phyloP scores from a whole-genome alignment of 108 stramenopile genomes.

The Craspedostauros australis region DNA sequence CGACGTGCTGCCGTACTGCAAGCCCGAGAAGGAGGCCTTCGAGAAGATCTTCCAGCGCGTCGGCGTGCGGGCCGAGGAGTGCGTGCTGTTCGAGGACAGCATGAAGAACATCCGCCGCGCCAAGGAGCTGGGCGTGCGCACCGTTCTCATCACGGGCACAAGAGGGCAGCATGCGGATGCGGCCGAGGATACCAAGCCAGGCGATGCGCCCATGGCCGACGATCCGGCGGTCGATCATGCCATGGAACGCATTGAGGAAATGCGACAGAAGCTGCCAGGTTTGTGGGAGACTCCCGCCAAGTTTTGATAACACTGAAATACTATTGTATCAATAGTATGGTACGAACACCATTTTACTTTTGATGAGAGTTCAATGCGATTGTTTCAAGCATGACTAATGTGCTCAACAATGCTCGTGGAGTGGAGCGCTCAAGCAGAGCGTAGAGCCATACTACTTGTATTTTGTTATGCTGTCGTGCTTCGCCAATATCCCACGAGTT shows the following conservation, averaged over 20 bases:
- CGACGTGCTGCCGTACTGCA: slow-evolving; percentile 78
- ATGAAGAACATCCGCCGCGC: slow-evolving; percentile 83
- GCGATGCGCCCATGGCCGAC: slow-evolving; percentile 41
- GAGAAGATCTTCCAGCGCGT: slow-evolving; percentile 45
- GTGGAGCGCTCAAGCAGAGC: slow-evolving; percentile 51
- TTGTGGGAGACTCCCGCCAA: slow-evolving; percentile 35
- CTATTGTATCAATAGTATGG: too few species aligned
- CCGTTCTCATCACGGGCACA: slow-evolving; percentile 54
- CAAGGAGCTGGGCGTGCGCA: slow-evolving; percentile 69
- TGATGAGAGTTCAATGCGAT: too few species aligned
- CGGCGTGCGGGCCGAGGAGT: slow-evolving; percentile 34
- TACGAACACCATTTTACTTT: too few species aligned
- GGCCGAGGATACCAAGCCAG: slow-evolving; percentile 45
- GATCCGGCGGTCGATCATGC: slow-evolving; percentile 66
- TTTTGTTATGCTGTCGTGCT: background rate
- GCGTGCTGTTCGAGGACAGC: slow-evolving; percentile 81
- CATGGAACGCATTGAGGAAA: slow-evolving; percentile 52
- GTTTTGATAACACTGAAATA: too few species aligned
- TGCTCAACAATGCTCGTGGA: slow-evolving; percentile 43
- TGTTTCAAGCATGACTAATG: too few species aligned
- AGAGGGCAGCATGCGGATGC: slow-evolving; percentile 19
- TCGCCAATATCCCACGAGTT: background rate
- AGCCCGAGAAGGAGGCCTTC: slow-evolving; percentile 75
- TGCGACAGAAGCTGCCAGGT: slow-evolving; percentile 32
- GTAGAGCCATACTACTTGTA: background rate